phyloP scores from a whole-genome alignment of 148 eudicot genomes.

The Cornus florida region DNA sequence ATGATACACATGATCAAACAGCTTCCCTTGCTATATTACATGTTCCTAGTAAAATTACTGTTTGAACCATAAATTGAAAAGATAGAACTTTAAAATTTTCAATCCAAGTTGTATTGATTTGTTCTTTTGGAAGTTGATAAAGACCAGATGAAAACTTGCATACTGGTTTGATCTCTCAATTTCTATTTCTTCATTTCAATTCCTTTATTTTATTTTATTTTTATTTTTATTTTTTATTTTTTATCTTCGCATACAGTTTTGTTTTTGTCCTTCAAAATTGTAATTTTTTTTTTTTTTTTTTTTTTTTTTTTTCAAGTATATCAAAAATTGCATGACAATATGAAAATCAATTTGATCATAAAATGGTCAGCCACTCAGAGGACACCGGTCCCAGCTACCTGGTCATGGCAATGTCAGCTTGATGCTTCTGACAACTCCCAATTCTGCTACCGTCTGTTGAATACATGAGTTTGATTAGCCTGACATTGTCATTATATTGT shows the following conservation, averaged over 20 bases:
- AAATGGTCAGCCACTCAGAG: background rate
- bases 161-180: too few species aligned
- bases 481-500: background rate
- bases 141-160: too few species aligned
- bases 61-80: too few species aligned
- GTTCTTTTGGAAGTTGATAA: background rate
- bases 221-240: too few species aligned
- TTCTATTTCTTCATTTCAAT: too few species aligned
- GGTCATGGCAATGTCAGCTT: background rate
- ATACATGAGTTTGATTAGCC: background rate
- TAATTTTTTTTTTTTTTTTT: too few species aligned
- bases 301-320: too few species aligned
- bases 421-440: background rate
- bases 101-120: background rate
- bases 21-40: too few species aligned
- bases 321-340: background rate
- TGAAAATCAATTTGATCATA: background rate
- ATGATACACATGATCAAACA: too few species aligned
- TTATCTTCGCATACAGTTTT: too few species aligned
- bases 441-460: background rate
- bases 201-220: too few species aligned
- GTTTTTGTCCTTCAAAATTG: background rate
- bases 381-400: background rate
- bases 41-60: too few species aligned
- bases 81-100: background rate